Evolutionary conservation across 75 land plant species (phyloP).

Genomic region (Chamaecyparis obtusa): DNA sequence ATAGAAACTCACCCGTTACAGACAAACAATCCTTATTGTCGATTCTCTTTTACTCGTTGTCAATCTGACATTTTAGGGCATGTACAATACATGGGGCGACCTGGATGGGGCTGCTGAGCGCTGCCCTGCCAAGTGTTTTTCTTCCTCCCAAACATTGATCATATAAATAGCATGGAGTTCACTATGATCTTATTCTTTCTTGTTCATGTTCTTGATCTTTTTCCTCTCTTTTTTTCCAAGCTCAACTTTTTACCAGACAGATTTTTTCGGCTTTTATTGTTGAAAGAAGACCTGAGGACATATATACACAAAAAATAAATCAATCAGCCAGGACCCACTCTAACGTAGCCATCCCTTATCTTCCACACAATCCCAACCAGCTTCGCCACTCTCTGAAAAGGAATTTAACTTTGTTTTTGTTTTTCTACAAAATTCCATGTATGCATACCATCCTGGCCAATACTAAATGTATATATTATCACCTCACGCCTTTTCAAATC

Average conservation of each 20-base stretch:
- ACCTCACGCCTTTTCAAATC: no score
- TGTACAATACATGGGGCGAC: background rate
- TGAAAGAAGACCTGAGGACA: background rate
- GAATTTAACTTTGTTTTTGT: no score
- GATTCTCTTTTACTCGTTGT: background rate
- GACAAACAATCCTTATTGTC: background rate
- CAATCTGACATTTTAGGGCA: background rate
- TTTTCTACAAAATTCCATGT: no score
- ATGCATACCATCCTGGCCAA: no score
- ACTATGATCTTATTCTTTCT: background rate
- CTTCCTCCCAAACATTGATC: background rate
- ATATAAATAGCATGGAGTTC: background rate
- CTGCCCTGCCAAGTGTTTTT: background rate
- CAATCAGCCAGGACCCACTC: conserved; percentile 4
- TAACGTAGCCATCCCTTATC: conserved; percentile 5
- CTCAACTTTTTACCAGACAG: background rate
- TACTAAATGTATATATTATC: no score
- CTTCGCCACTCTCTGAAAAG: no score
- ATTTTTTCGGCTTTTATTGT: background rate
- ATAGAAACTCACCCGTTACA: background rate
- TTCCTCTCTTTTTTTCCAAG: background rate
- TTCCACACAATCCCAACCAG: background rate
- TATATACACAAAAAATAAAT: conserved; percentile 1
- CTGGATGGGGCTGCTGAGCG: background rate
- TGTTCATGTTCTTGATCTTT: background rate